Evolutionary conservation across 768 basidiomycete genomes (phyloP), one percentile per base, ranked within the genome.

Genomic region (Leccinum longicurvipes): DNA sequence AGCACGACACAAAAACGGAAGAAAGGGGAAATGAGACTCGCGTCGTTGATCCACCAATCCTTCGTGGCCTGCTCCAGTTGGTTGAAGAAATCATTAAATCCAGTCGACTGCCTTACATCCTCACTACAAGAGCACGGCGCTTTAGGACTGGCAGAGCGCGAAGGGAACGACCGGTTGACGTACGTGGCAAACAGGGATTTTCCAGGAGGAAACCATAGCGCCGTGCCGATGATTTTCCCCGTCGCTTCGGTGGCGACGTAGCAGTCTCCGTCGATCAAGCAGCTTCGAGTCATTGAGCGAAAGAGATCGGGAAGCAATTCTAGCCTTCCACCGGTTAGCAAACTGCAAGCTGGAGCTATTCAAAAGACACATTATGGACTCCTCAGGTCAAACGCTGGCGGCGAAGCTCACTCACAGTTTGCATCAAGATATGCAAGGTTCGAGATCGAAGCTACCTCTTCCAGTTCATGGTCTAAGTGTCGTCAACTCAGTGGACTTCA

Each of bases 1-100:
- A 29, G 19, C 15, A 4, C 12, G 1, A 25, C 23, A 31, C 28
- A 6, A 12, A 19, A 24, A 31, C 29, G 1, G 17, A 25, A 23
- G 8, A 3, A 32, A 21, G 10, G 27, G 21, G 45, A 1, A 21
- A 24, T 2, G 9, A n/a, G 6, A 56, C 44, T 29, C 11, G 17
- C 55, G 10, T 56, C 55, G 1, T 53, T 46, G 3, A 46, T 9
- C 55, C 55, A 56, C 55, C 55, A 56, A n/a, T 56, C 44, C 15
- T 56, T 36, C 2, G 55, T 11, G 17, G 50, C 44, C 12, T 19
- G 42, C 23, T 53, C 55, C 12, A 56, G 32, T 24, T 53, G 44
- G 12, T 2, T n/a, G n/a, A 52, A 53, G 44, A 56, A 56, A 10
- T 6, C 2, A 8, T 46, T 6, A 50, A 56, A 53, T 3, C 50